Percentiles rank a stretch among this genome's conserved stretches.
Evolutionary conservation across 2,329 filamentous ascomycete genomes (phyloP).

Genomic region (Zasmidium cellare): DNA sequence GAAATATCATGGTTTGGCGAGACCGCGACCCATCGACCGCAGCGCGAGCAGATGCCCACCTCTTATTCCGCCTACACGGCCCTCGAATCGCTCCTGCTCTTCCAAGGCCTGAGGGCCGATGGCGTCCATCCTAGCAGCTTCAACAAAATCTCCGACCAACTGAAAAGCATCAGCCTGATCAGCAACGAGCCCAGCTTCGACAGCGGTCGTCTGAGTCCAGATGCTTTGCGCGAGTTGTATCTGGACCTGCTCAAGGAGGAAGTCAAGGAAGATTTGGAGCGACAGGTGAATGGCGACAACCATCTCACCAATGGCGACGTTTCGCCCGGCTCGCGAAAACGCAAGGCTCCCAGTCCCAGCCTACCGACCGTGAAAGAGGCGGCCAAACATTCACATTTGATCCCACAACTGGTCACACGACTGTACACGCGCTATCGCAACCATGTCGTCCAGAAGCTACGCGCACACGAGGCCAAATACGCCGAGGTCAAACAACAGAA

Average conservation of each 20-base stretch:
- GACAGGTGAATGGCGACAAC: slow-evolving; percentile 25
- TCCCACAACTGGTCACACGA: slow-evolving; percentile 70
- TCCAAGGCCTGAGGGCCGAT: slow-evolving; percentile 72
- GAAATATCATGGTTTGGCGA: slow-evolving; percentile 35
- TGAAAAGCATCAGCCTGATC: slow-evolving; percentile 73
- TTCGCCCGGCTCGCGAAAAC: slow-evolving; percentile 63
- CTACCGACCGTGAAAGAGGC: slow-evolving; percentile 67
- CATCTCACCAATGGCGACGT: slow-evolving; percentile 46
- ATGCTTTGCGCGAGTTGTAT: slow-evolving; percentile 78
- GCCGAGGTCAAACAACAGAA: slow-evolving; percentile 65
- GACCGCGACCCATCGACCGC: not conserved
- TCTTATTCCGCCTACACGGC: slow-evolving; percentile 65
- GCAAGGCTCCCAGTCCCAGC: slow-evolving; percentile 68
- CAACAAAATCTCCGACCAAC: slow-evolving; percentile 68
- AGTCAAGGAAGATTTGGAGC: slow-evolving; percentile 46
- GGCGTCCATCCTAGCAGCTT: slow-evolving; percentile 67
- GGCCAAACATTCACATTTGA: slow-evolving; percentile 63
- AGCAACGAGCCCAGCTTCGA: slow-evolving; percentile 71
- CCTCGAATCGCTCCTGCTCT: slow-evolving; percentile 82
- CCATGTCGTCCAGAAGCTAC: slow-evolving; percentile 67
- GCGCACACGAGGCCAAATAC: slow-evolving; percentile 67
- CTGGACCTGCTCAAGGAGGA: slow-evolving; percentile 75
- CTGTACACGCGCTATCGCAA: slow-evolving; percentile 75
- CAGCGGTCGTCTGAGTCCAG: slow-evolving; percentile 69
- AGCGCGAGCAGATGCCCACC: not conserved